Evolutionary conservation across 345 rosid genomes (phyloP).

Genomic region (Citrus sp.): DNA sequence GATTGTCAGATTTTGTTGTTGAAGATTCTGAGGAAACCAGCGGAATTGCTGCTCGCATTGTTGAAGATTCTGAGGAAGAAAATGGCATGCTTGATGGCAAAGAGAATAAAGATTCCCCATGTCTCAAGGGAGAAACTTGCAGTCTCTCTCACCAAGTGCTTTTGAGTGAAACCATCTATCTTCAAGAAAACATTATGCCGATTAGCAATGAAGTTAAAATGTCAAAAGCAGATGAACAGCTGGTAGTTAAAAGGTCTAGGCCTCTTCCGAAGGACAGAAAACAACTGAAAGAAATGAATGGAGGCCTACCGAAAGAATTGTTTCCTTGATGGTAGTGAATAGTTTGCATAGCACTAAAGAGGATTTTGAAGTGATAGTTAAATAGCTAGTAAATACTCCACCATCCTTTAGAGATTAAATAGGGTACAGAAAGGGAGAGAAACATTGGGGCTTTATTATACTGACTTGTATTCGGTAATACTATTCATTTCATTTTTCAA

Average conservation of each 20-base stretch:
- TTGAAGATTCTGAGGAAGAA: slow-evolving; percentile 31
- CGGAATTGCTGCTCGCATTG: slow-evolving; percentile 1
- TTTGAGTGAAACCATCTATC: neutral
- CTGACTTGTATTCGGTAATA: neutral
- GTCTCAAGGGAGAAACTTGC: neutral
- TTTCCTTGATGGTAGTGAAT: neutral
- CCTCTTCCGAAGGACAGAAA: neutral
- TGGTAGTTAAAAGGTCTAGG: neutral
- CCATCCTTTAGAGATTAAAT: neutral
- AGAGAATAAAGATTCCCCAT: neutral
- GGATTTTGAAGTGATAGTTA: neutral
- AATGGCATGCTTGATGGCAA: slow-evolving; percentile 1
- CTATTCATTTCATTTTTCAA: neutral
- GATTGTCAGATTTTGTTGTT: slow-evolving; percentile 9
- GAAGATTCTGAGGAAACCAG: neutral
- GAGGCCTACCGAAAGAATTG: neutral
- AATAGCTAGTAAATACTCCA: neutral
- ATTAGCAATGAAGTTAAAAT: neutral
- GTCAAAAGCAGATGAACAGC: slow-evolving; percentile 5
- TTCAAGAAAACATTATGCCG: neutral
- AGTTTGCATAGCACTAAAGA: neutral
- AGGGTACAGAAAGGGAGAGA: neutral
- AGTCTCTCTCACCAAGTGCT: neutral
- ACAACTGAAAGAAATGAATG: neutral
- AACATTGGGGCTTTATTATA: neutral